Base-by-base conservation (phyloP, 176 grass and related monocot genomes). In the Eleusine coracana region DNA sequence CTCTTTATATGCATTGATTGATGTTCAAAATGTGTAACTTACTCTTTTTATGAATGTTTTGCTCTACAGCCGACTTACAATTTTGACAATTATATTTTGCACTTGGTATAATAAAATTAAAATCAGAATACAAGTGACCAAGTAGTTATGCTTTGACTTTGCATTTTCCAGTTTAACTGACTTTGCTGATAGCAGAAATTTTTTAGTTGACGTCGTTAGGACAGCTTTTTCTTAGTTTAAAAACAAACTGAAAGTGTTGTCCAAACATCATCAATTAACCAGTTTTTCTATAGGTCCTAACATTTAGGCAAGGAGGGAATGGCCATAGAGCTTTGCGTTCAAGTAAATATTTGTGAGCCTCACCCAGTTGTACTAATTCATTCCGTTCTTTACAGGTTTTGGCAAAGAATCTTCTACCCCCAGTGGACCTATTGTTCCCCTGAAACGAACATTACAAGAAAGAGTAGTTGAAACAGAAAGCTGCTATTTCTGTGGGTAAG, bases 401-500 rank as follows among this genome's bases (percentile, higher is more conserved):
- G 62, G 10, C 27, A 72, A 38, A 82, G 80, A 79, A 54, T 39
- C 56, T 71, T 80, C 83, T 37, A 77, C 75, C 76, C 38, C 56
- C 34, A 55, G 15, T 48, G 45, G 21, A 75, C 64, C 70, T 80
- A 66, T 80, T 48, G 65, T 84, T 92, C 87, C 87, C 10, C 80
- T 93, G 51, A 93, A 83, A 77, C 82, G 91, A 1, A 72, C 49
- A 70, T 61, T 97, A 70, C 85, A 92, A 72, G 80, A 85, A 82
- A 85, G 75, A 80, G 63, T 76, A 58, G 73, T 74, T 27, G 65
- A 89, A 75, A 38, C 51, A 76, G 86, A 85, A 76, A 84, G 44
- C 54, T 97, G 94, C 56, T 70, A 76, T 72, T 79, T 89, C 9
- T 97, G 94, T 86, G 69, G 87, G 94, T 97, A 89, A 83, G 78